Conservation (phyloP, 1,139 yeast species). For the Hyphopichia wangnamkhiaoensis region DNA sequence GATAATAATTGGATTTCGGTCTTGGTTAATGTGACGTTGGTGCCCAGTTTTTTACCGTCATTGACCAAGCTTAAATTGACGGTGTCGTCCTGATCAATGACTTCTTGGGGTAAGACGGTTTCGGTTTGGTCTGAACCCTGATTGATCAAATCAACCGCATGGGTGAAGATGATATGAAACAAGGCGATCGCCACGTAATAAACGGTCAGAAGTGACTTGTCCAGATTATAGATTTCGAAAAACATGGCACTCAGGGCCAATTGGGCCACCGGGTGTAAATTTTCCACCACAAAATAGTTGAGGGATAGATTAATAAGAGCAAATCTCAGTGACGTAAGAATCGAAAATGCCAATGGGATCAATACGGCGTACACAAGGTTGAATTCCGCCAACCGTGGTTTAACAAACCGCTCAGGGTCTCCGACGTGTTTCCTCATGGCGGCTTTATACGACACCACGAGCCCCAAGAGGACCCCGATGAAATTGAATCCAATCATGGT, state of each 20-base stretch:
- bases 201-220: slow-evolving; percentile 13
- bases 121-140: slow-evolving; percentile 20
- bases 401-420: slow-evolving; percentile 12
- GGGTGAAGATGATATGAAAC: slow-evolving; percentile 25
- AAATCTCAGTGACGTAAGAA: slow-evolving; percentile 23
- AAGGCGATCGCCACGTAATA: slow-evolving; percentile 25
- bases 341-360: slow-evolving; percentile 30
- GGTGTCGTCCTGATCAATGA: slow-evolving; percentile 16
- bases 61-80: slow-evolving; percentile 12
- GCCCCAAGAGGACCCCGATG: slow-evolving; percentile 34
- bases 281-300: slow-evolving; percentile 38
- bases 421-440: slow-evolving; percentile 16
- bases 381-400: slow-evolving; percentile 39
- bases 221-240: slow-evolving; percentile 32
- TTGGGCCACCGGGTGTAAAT: slow-evolving; percentile 32
- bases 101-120: slow-evolving; percentile 19
- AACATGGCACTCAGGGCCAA: slow-evolving; percentile 30
- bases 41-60: slow-evolving; percentile 13
- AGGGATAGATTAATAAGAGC: slow-evolving; percentile 36
- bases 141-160: slow-evolving; percentile 30
- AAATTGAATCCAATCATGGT: slow-evolving; percentile 36
- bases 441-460: slow-evolving; percentile 29
- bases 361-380: slow-evolving; percentile 37
- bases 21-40: slow-evolving; percentile 26
- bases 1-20: slow-evolving; percentile 41